Evolutionary conservation across 2,329 filamentous ascomycete genomes (phyloP), one percentile per base, ranked within the genome.

Genomic region (Xylariaceae sp.): DNA sequence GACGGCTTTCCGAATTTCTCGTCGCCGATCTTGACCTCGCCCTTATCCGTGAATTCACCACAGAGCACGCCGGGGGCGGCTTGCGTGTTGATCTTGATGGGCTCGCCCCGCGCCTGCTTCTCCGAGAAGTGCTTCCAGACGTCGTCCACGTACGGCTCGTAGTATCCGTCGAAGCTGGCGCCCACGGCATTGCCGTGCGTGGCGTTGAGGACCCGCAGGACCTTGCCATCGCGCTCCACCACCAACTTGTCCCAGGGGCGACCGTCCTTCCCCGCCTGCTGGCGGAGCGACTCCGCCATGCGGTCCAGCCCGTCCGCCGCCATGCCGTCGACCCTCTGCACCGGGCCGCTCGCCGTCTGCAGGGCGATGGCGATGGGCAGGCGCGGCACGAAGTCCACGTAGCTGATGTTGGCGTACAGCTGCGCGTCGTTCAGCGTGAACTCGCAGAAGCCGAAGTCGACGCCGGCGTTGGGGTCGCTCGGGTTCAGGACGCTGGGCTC

Each of bases 401-500:
- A 79, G 55, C 70, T 78, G 62, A 86, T 83, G 47, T 82, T 82
- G 42, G 75, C 78, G 52, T 76, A 82, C 3, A 83, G 66, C 60
- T 80, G 73, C 37, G 66, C 63, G 34, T 55, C 50, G 55, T 80
- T 79, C 57, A 73, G 76, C 1, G 79, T 82, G 57, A 83, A 80
- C 59, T 81, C 78, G 63, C 71, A 76, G 55, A 81, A 82, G 32
- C 66, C 66, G 64, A 78, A 82, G 48, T 72, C 65, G 29, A 71
- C 64, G 29, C 66, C 61, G 34, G 68, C 68, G 48, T 81, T 81
- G 7, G 70, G 65, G 47, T 82, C 78, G 8, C 68, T 68, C 0
- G 73, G 69, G 55, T 85, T 85, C 9, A 78, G 73, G n/a, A 83
- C 76, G 4, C 78, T 82, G 1, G 82, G 82, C 59, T 85, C 81